Percentiles rank a stretch among this genome's conserved stretches.
These are phyloP conservation scores for Alternaria arbusti DNA, from an alignment of 2,329 filamentous ascomycete species.

Conservation along the genomic window DNA sequence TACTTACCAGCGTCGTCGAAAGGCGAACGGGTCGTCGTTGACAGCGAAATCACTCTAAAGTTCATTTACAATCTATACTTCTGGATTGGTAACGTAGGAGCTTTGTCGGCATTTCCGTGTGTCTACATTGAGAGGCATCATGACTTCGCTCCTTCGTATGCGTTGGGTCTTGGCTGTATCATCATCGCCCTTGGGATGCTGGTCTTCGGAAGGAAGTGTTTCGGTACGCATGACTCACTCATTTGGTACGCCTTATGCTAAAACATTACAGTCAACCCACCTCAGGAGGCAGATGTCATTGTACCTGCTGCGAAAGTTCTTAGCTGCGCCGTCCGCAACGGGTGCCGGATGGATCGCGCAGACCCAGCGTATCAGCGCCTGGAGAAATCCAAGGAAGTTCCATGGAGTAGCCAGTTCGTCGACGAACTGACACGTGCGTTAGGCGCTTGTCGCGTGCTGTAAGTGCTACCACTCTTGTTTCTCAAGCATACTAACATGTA, in stretches of 20 bases:
- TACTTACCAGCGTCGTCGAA: slow-evolving; percentile 12
- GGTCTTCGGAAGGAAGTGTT: slow-evolving; percentile 33
- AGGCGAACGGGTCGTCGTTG: slow-evolving; percentile 45
- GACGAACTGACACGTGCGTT: slow-evolving; percentile 38
- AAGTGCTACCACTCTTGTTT: background rate
- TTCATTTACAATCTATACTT: slow-evolving; percentile 51
- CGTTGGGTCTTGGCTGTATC: slow-evolving; percentile 69
- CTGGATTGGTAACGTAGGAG: slow-evolving; percentile 67
- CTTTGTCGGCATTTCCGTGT: slow-evolving; percentile 67
- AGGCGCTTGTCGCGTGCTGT: slow-evolving; percentile 40
- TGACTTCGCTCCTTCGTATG: slow-evolving; percentile 71
- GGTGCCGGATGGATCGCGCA: slow-evolving; percentile 35
- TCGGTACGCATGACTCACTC: background rate
- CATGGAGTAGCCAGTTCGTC: slow-evolving; percentile 37
- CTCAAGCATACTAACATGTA: background rate
- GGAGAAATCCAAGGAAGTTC: slow-evolving; percentile 24
- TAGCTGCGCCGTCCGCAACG: slow-evolving; percentile 32
- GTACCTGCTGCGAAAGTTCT: slow-evolving; percentile 35
- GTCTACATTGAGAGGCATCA: slow-evolving; percentile 71
- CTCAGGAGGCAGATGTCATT: slow-evolving; percentile 31
- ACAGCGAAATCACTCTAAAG: slow-evolving; percentile 43
- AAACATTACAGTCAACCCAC: slow-evolving; percentile 10
- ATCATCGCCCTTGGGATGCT: slow-evolving; percentile 65
- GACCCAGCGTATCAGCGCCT: slow-evolving; percentile 34
- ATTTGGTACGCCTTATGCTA: background rate